phyloP scores from a whole-genome alignment of 1,284 basidiomycete species.

The Microbotryomycetes sp. region DNA sequence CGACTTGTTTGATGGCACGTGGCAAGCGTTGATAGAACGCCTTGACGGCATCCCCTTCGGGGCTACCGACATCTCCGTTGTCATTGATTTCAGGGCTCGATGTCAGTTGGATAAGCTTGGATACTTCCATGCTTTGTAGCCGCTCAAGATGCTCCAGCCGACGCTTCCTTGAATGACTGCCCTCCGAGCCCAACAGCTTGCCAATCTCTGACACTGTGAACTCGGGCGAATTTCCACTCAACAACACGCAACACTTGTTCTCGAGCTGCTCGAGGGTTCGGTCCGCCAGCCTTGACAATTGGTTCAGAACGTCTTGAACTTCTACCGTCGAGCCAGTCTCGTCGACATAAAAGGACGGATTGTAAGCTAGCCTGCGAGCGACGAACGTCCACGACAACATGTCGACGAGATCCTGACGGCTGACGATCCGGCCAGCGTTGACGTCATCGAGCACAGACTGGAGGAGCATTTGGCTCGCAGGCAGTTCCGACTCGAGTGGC shows the following conservation, averaged over 20 bases:
- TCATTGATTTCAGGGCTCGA: background rate
- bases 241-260: slow-evolving; percentile 11
- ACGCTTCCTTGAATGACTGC: too few relatives aligned
- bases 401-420: slow-evolving; percentile 66
- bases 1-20: slow-evolving; percentile 12
- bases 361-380: slow-evolving; percentile 59
- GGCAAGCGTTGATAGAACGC: slow-evolving; percentile 23
- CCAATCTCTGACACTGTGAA: slow-evolving; percentile 12
- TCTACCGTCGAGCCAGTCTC: slow-evolving; percentile 30
- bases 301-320: slow-evolving; percentile 46
- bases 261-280: slow-evolving; percentile 13
- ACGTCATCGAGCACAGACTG: slow-evolving; percentile 18
- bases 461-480: slow-evolving; percentile 17
- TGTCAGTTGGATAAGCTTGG: background rate
- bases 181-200: background rate
- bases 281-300: slow-evolving; percentile 64
- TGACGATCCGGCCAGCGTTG: slow-evolving; percentile 42
- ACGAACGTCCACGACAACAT: slow-evolving; percentile 75
- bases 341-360: slow-evolving; percentile 80
- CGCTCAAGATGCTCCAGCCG: slow-evolving; percentile 12
- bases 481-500: slow-evolving; percentile 56
- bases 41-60: background rate
- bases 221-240: slow-evolving; percentile 2
- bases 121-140: background rate
- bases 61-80: background rate